Evolutionary conservation across 805 yeast species (phyloP).

Genomic region (Saccharomycopsis microspora): DNA sequence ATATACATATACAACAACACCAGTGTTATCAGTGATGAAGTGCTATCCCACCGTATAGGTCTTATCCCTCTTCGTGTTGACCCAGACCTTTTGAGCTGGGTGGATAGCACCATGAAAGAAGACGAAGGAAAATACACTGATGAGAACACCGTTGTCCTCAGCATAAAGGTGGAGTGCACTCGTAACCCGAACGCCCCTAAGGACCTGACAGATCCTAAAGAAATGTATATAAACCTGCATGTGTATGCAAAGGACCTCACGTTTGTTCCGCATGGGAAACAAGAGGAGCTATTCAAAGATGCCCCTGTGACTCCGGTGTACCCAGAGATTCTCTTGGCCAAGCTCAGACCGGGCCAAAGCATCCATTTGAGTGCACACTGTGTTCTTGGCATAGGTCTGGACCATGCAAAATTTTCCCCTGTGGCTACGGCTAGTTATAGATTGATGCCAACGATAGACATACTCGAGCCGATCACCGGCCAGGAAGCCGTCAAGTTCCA

Average conservation of each 20-base stretch:
- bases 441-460: slow-evolving; percentile 78
- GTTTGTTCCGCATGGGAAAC: slow-evolving; percentile 88
- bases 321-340: slow-evolving; percentile 84
- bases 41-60: slow-evolving; percentile 90
- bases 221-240: slow-evolving; percentile 70
- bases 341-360: slow-evolving; percentile 95
- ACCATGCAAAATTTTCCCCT: slow-evolving; percentile 96
- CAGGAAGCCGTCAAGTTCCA: slow-evolving; percentile 69
- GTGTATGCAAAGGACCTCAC: slow-evolving; percentile 85
- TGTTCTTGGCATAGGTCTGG: slow-evolving; percentile 81
- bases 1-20: slow-evolving; percentile 89
- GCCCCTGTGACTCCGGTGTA: slow-evolving; percentile 67
- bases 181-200: slow-evolving; percentile 59
- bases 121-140: slow-evolving; percentile 62
- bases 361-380: slow-evolving; percentile 85
- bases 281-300: slow-evolving; percentile 55
- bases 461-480: slow-evolving; percentile 64
- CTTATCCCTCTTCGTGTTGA: slow-evolving; percentile 81
- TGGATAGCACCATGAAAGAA: slow-evolving; percentile 52
- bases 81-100: slow-evolving; percentile 84
- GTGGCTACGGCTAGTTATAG: slow-evolving; percentile 95
- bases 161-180: slow-evolving; percentile 74
- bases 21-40: slow-evolving; percentile 95
- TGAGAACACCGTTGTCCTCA: slow-evolving; percentile 78
- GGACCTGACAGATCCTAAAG: slow-evolving; percentile 51